Conservation (phyloP, 73 alveolate species). For the Blepharisma stoltei region DNA sequence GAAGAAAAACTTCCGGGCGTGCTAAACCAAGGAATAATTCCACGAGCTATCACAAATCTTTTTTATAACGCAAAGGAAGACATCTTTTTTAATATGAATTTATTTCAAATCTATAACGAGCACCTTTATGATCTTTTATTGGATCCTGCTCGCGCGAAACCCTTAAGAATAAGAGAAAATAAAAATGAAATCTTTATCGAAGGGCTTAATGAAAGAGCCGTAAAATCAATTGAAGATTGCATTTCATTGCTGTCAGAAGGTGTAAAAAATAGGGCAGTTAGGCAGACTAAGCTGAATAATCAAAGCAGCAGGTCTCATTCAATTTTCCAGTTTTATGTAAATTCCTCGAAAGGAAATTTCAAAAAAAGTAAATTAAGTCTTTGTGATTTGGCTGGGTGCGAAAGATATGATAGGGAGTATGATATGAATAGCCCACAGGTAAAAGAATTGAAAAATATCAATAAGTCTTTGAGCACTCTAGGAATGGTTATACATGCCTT, state of each 20-base stretch:
- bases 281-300: slow-evolving; percentile 93
- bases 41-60: slow-evolving; percentile 57
- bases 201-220: slow-evolving; percentile 95
- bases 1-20: slow-evolving; percentile 26
- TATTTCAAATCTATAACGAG: slow-evolving; percentile 83
- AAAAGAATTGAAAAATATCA: slow-evolving; percentile 60
- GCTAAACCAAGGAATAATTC: slow-evolving; percentile 54
- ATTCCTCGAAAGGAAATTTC: slow-evolving; percentile 62
- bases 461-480: slow-evolving; percentile 43
- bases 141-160: slow-evolving; percentile 42
- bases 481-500: slow-evolving; percentile 51
- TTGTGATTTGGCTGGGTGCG: slow-evolving; percentile 88
- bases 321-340: slow-evolving; percentile 91
- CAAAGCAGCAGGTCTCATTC: slow-evolving; percentile 96
- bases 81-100: slow-evolving; percentile 63
- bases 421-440: slow-evolving; percentile 48
- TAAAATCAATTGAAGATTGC: slow-evolving; percentile 85
- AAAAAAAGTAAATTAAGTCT: slow-evolving; percentile 56
- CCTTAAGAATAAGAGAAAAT: slow-evolving; percentile 88
- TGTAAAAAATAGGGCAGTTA: slow-evolving; percentile 73
- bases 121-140: slow-evolving; percentile 57
- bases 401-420: slow-evolving; percentile 33
- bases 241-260: slow-evolving; percentile 85
- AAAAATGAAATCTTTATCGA: slow-evolving; percentile 94
- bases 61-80: slow-evolving; percentile 46